Evolutionary conservation across 331 rosid genomes (phyloP).

Genomic region (Prunus yedoensis): DNA sequence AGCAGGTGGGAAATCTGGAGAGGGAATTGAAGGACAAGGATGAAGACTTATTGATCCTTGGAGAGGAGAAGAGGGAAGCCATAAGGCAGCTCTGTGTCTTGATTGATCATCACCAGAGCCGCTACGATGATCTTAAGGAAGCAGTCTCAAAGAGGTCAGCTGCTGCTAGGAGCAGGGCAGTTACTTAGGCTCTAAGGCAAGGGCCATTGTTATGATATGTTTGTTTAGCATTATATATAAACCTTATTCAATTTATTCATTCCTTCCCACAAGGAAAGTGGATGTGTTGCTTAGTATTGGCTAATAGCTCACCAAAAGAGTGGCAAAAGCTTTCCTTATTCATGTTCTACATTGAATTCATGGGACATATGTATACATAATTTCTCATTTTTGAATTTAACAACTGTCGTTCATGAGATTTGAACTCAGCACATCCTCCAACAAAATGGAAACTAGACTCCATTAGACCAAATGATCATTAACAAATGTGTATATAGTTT

Average conservation of each 20-base stretch:
- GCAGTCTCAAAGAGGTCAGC: constrained; percentile 24
- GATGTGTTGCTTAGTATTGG: background rate
- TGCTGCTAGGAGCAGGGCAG: background rate
- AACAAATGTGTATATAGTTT: no score
- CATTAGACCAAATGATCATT: no score
- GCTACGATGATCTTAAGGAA: constrained; percentile 47
- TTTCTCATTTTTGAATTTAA: background rate
- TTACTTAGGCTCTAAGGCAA: constrained; percentile 11
- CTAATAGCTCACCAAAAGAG: no score
- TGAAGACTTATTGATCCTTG: constrained; percentile 43
- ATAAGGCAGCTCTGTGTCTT: constrained; percentile 74
- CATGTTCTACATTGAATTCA: background rate
- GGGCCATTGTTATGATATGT: background rate
- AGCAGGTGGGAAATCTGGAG: constrained; percentile 50
- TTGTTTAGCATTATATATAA: background rate
- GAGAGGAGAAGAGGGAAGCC: constrained; percentile 69
- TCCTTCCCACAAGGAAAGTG: background rate
- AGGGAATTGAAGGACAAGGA: constrained; percentile 52
- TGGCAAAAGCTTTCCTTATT: background rate
- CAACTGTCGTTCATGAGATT: no score
- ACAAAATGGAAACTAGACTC: no score
- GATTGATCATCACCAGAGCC: constrained; percentile 63
- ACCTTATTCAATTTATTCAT: background rate
- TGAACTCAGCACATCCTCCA: no score
- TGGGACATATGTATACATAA: background rate